Conservation (phyloP, 768 basidiomycete species). For the Boletus pseudo-olivaceus region DNA sequence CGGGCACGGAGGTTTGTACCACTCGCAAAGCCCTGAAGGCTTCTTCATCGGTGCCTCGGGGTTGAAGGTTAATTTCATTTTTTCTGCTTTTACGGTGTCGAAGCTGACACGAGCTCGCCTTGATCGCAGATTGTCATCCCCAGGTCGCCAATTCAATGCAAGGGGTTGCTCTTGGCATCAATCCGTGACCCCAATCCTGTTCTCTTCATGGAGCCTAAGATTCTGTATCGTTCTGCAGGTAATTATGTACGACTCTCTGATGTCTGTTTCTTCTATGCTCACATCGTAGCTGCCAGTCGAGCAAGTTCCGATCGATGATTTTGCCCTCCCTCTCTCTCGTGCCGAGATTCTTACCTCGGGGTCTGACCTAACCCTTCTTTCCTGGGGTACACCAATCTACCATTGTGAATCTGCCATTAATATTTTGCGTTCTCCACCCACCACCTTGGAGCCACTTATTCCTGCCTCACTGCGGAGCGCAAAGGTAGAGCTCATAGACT, state of each 20-base stretch:
- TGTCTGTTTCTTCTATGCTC: not conserved
- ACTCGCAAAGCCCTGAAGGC: conserved; percentile 93
- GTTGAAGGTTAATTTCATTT: conserved; percentile 56
- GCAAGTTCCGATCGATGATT: conserved; percentile 90
- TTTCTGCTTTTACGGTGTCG: not conserved
- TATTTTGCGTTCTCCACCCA: conserved; percentile 64
- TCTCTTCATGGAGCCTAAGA: conserved; percentile 93
- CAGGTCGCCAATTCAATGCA: conserved; percentile 93
- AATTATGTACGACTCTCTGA: not conserved
- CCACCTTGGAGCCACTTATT: conserved; percentile 58
- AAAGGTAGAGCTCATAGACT: conserved; percentile 84
- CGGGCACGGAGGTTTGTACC: conserved; percentile 89
- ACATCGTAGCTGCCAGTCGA: conserved; percentile 51
- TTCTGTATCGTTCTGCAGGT: conserved; percentile 89
- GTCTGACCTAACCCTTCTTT: conserved; percentile 81
- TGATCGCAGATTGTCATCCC: conserved; percentile 71
- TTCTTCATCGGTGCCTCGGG: conserved; percentile 92
- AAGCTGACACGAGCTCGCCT: not conserved
- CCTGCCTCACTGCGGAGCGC: conserved; percentile 63
- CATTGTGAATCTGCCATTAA: conserved; percentile 83
- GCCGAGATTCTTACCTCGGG: conserved; percentile 76
- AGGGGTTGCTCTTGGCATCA: conserved; percentile 80
- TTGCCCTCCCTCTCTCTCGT: conserved; percentile 72
- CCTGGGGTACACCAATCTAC: conserved; percentile 94
- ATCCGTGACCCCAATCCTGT: conserved; percentile 94